Evolutionary conservation across 495 filamentous ascomycete species (phyloP), one percentile per base, ranked within the genome.

Genomic region (Aspergillus ostianus): DNA sequence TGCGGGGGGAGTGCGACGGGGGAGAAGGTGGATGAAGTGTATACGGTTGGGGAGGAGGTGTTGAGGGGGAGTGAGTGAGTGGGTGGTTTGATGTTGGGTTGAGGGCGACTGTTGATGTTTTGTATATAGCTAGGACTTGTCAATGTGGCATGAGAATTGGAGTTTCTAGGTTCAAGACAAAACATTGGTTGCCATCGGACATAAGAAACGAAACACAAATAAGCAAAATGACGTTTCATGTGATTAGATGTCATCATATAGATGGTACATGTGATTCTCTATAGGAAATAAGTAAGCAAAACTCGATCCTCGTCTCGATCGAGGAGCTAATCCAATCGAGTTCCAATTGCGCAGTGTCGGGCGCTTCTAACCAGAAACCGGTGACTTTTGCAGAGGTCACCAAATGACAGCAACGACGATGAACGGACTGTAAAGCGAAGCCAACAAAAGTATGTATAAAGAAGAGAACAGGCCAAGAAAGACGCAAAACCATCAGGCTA

Each of bases 21-120:
- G 48, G 76, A 77, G 68, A 69, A 61, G 64, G 74, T 80, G 63
- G 71, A 80, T 29, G 68, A 68, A 65, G 72, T 80, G 18, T 78
- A 78, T 68, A 50, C 45, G n/a, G 66, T 78, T 59, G 48, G 20
- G 1, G 69, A 74, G 56, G 64, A 70, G 60, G 77, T 77, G 66
- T 54, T 80, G 6, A n/a, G 69, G 9, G 12, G 10, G 36, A 15
- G 4, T 53, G 52, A 27, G 26, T 57, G 23, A 47, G 8, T 13
- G 46, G 23, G 10, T 26, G 41, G 29, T 44, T 23, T 47, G 47
- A 32, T 21, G 12, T 23, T 29, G 5, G 36, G 27, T 20, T 29
- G 7, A 19, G 20, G 30, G 6, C 6, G 8, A 0, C 30, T 53
- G 21, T 53, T 53, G 9, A 10, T 27, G 10, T 18, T 53, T n/a